Conservation (phyloP, 2,329 filamentous ascomycete species). For the Drechslera avenae region DNA sequence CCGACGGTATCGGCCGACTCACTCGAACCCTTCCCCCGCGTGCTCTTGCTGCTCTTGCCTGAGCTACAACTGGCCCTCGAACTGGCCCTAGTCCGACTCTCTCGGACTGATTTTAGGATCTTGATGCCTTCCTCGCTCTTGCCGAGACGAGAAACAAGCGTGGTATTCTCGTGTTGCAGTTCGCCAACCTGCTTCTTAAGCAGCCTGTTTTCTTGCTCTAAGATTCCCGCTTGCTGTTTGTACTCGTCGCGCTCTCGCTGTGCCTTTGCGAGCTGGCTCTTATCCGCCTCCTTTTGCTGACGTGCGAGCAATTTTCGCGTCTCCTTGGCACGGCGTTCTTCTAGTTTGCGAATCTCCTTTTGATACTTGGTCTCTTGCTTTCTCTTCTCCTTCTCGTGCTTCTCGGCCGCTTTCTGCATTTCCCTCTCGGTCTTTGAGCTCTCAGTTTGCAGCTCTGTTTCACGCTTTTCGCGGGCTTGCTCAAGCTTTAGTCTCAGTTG, state of each 20-base stretch:
- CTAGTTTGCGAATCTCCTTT: constrained; percentile 63
- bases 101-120: constrained; percentile 40
- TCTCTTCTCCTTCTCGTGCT: constrained; percentile 62
- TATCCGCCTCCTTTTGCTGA: constrained; percentile 64
- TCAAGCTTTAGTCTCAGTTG: constrained; percentile 66
- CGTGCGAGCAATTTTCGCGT: constrained; percentile 68
- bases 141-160: constrained; percentile 53
- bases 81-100: constrained; percentile 33
- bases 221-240: constrained; percentile 51
- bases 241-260: constrained; percentile 57
- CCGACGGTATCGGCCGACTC: constrained; percentile 14
- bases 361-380: constrained; percentile 51
- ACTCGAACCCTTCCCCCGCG: constrained; percentile 15
- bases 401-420: constrained; percentile 65
- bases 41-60: constrained; percentile 27
- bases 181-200: constrained; percentile 59
- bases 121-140: constrained; percentile 45
- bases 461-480: constrained; percentile 61
- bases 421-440: constrained; percentile 54
- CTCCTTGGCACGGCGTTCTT: constrained; percentile 69
- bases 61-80: constrained; percentile 34
- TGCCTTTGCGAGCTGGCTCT: constrained; percentile 53
- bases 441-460: constrained; percentile 29
- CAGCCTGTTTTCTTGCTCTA: constrained; percentile 57
- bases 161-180: constrained; percentile 64